Percentiles rank a stretch among this genome's conserved stretches.
Evolutionary conservation across 2,329 filamentous ascomycete species (phyloP).

Genomic region (Aspergillus terreus): DNA sequence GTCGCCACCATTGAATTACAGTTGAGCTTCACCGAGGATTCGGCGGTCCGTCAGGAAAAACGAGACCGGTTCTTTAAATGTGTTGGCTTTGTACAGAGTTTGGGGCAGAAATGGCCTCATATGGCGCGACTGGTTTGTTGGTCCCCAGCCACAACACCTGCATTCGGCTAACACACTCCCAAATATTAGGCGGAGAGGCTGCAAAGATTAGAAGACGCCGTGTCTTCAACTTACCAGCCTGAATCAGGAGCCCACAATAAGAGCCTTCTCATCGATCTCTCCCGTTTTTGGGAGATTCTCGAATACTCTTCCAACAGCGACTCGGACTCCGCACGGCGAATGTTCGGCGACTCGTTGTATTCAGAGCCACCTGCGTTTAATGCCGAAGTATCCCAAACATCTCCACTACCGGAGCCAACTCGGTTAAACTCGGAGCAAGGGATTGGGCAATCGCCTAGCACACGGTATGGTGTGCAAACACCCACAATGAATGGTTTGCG

Average conservation of each 20-base stretch:
- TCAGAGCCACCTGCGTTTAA: conserved; percentile 21
- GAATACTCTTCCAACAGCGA: conserved; percentile 45
- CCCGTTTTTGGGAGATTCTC: conserved; percentile 48
- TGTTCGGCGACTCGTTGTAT: conserved; percentile 43
- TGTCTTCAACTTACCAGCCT: conserved; percentile 42
- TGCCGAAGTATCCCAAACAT: conserved; percentile 43
- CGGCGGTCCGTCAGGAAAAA: conserved; percentile 38
- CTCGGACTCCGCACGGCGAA: conserved; percentile 29
- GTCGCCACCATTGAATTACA: conserved; percentile 54
- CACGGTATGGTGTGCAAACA: conserved; percentile 18
- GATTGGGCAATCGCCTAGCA: conserved; percentile 10
- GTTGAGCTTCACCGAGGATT: conserved; percentile 49
- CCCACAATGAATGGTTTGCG: conserved; percentile 14
- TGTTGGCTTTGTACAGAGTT: conserved; percentile 40
- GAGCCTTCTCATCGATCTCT: conserved; percentile 44
- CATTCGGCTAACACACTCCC: neutral
- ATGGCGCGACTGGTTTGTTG: conserved; percentile 38
- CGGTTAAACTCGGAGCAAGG: conserved; percentile 28
- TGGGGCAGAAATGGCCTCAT: conserved; percentile 45
- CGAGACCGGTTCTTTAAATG: conserved; percentile 44
- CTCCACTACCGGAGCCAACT: conserved; percentile 42
- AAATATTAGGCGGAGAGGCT: conserved; percentile 40
- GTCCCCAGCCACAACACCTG: neutral
- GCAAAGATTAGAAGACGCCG: conserved; percentile 41
- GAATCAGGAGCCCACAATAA: conserved; percentile 32